phyloP scores from a whole-genome alignment of 1,284 basidiomycete species.

The Cutaneotrichosporon dermatis region DNA sequence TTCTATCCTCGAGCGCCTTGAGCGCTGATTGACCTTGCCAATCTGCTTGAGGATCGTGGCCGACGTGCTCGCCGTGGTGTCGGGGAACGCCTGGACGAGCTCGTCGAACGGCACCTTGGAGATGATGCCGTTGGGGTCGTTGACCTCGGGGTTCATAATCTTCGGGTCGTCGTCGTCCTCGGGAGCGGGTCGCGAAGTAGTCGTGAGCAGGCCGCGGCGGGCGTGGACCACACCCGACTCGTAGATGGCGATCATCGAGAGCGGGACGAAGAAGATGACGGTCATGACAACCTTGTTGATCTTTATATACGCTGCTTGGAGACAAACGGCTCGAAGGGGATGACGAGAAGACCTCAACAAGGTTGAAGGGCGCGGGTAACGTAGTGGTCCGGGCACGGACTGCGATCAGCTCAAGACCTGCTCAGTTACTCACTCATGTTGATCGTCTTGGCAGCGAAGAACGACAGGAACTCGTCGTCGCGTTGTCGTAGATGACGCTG shows the following conservation, averaged over 20 bases:
- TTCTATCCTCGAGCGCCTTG: conserved; percentile 54
- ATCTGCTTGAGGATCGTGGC: conserved; percentile 65
- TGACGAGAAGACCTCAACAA: conserved; percentile 68
- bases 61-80: conserved; percentile 58
- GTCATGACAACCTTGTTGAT: conserved; percentile 75
- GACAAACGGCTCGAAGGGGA: conserved; percentile 68
- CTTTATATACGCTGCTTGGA: conserved; percentile 46
- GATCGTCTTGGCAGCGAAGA: conserved; percentile 83
- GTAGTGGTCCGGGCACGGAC: conserved; percentile 70
- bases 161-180: conserved; percentile 61
- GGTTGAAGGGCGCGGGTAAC: conserved; percentile 61
- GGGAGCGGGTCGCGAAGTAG: conserved; percentile 59
- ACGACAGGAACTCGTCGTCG: conserved; percentile 60
- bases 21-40: conserved; percentile 58
- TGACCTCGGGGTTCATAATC: conserved; percentile 56
- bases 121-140: conserved; percentile 55
- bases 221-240: conserved; percentile 62
- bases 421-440: conserved; percentile 51
- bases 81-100: conserved; percentile 68
- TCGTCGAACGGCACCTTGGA: conserved; percentile 69
- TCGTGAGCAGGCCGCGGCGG: conserved; percentile 58
- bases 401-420: conserved; percentile 54
- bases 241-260: conserved; percentile 67
- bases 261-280: conserved; percentile 71
- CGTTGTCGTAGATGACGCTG: conserved; percentile 60